Evolutionary conservation across 768 basidiomycete species (phyloP), one percentile per base, ranked within the genome.

Genomic region (Calocera cornea): DNA sequence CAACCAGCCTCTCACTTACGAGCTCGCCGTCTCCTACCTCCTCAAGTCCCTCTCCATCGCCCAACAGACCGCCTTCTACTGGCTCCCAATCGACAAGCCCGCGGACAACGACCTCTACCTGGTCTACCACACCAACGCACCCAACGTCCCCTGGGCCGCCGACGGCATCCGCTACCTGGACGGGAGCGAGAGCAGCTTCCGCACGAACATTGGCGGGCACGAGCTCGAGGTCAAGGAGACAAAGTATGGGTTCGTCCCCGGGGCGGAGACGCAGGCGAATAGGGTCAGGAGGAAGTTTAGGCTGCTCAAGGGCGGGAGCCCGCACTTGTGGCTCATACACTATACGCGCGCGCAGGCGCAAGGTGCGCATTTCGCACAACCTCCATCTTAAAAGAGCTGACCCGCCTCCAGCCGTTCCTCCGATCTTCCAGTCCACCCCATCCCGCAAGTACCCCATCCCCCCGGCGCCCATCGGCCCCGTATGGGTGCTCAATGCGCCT

Each of bases 171-270:
- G 44, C 19, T 47, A 47, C 44, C 44, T 47, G 19, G 44, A 47
- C 19, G 24, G 44, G 16, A 47, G 19, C 16, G 44, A 47, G 44
- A 47, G 44, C 44, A 47, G 44, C 44, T 47, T 47, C 24, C 16
- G 44, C 8, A 24, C 5, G 8, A 47, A 47, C 19, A 47, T 47
- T 7, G 19, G 24, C 19, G 44, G 44, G 16, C 69, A 90, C 88
- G 90, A 92, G 75, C 80, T 93, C 17, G 91, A 92, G 77, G 81
- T 92, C 1, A 74, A 79, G 66, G 90, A 93, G 75, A 76, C 83
- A 31, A 90, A 88, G 74, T 86, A 77, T 71, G 90, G 91, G 1
- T 93, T 90, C 74, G 75, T 89, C n/a, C 90, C 90, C 17, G 82
- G 81, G 44, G 77, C 78, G 47, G 90, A 92, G 70, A 73, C 78